phyloP scores from a whole-genome alignment of 345 rosid species.

The Salix suchowensis region DNA sequence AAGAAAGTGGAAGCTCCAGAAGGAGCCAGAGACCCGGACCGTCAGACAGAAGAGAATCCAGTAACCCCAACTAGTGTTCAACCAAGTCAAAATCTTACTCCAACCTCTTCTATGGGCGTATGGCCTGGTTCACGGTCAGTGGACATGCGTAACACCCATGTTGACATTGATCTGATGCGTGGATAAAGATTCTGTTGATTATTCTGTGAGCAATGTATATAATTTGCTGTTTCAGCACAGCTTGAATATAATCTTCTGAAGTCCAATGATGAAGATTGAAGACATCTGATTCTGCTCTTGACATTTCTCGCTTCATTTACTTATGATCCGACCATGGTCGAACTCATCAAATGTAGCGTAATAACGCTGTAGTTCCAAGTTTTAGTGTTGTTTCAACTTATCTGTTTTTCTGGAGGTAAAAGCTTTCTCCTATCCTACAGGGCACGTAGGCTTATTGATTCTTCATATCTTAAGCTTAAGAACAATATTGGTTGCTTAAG shows the following conservation, averaged over 20 bases:
- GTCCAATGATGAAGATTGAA: conserved; percentile 15
- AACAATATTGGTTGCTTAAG: no score
- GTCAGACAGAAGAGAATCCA: conserved; percentile 39
- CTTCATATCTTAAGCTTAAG: not conserved
- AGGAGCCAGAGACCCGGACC: conserved; percentile 36
- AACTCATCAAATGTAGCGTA: conserved; percentile 30
- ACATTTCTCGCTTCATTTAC: conserved; percentile 24
- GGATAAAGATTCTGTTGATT: conserved; percentile 40
- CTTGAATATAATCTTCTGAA: conserved; percentile 26
- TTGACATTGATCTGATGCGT: conserved; percentile 90
- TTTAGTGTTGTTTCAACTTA: conserved; percentile 14
- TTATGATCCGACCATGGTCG: conserved; percentile 17
- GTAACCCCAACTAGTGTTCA: conserved; percentile 36
- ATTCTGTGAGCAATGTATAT: conserved; percentile 30
- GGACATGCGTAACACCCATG: conserved; percentile 63
- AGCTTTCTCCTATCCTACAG: not conserved
- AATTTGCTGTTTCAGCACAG: conserved; percentile 27
- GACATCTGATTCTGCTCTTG: conserved; percentile 20
- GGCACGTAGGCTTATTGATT: not conserved
- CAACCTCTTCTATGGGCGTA: conserved; percentile 45
- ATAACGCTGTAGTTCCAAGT: conserved; percentile 13
- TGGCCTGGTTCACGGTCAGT: conserved; percentile 74
- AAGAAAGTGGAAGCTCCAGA: conserved; percentile 57
- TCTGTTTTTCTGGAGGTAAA: not conserved
- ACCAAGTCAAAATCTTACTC: conserved; percentile 58